Percentiles rank a stretch among this genome's conserved stretches.
Evolutionary conservation across 257 asterid genomes (phyloP).

Genomic region (Scutellaria galericulata): DNA sequence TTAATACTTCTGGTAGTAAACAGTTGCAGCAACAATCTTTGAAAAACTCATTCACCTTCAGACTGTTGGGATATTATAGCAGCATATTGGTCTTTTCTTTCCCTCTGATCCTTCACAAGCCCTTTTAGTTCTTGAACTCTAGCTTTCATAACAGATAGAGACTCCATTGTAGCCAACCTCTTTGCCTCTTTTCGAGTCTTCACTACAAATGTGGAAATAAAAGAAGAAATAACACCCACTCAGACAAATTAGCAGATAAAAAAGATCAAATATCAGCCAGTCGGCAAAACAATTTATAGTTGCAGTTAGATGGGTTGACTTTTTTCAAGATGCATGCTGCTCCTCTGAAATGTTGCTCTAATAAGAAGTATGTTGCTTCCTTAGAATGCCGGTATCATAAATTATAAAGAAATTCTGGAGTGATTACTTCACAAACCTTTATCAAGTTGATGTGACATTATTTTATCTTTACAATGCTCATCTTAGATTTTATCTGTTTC

Average conservation of each 20-base stretch:
- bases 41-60: constrained; percentile 57
- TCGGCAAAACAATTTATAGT: background rate
- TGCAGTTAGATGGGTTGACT: background rate
- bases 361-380: constrained; percentile 12
- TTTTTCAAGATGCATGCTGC: background rate
- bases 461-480: background rate
- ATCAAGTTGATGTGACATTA: background rate
- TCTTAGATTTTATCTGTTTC: background rate
- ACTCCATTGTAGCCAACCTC: constrained; percentile 61
- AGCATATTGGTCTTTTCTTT: constrained; percentile 75
- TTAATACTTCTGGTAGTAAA: constrained; percentile 25
- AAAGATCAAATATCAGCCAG: background rate
- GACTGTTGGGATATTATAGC: constrained; percentile 76
- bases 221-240: constrained; percentile 8
- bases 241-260: constrained; percentile 1
- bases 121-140: constrained; percentile 67
- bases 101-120: constrained; percentile 64
- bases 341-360: background rate
- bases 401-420: background rate
- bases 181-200: constrained; percentile 78
- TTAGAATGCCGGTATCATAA: background rate
- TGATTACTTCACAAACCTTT: background rate
- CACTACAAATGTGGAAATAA: constrained; percentile 43
- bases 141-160: constrained; percentile 60
- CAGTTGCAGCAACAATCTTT: constrained; percentile 23